Conservation (phyloP, 176 grass and related monocot genomes). For the Bothriochloa decipiens region DNA sequence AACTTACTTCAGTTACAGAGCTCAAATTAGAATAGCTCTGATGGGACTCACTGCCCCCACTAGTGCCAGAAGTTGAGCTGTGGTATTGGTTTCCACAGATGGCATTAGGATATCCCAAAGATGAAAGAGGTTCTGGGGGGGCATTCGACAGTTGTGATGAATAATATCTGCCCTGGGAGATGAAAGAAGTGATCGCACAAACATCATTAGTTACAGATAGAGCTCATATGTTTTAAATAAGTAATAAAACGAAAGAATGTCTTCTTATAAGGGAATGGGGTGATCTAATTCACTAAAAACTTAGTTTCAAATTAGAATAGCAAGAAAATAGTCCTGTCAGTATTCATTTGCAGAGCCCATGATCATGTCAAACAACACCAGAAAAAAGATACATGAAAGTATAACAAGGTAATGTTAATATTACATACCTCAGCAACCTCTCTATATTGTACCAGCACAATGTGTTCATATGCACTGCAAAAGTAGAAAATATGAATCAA, state of each 20-base stretch:
- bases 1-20: constrained; percentile 80
- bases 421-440: constrained; percentile 87
- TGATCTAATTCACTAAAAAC: constrained; percentile 18
- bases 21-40: constrained; percentile 64
- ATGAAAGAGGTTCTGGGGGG: constrained; percentile 54
- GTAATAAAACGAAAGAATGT: not conserved
- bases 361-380: constrained; percentile 34
- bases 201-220: constrained; percentile 7
- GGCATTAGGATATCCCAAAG: constrained; percentile 41
- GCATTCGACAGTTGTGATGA: constrained; percentile 59
- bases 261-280: not conserved
- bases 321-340: constrained; percentile 8
- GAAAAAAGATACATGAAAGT: constrained; percentile 3
- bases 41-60: constrained; percentile 56
- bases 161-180: constrained; percentile 78
- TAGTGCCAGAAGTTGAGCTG: constrained; percentile 43
- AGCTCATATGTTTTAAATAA: constrained; percentile 25
- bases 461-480: constrained; percentile 88
- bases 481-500: constrained; percentile 29
- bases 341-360: constrained; percentile 21
- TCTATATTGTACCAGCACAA: constrained; percentile 95
- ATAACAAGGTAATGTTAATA: constrained; percentile 27
- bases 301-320: constrained; percentile 20
- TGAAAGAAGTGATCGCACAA: constrained; percentile 26
- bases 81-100: constrained; percentile 43